phyloP scores from a whole-genome alignment of 306 rosid genomes.

The Prunus mongolica region DNA sequence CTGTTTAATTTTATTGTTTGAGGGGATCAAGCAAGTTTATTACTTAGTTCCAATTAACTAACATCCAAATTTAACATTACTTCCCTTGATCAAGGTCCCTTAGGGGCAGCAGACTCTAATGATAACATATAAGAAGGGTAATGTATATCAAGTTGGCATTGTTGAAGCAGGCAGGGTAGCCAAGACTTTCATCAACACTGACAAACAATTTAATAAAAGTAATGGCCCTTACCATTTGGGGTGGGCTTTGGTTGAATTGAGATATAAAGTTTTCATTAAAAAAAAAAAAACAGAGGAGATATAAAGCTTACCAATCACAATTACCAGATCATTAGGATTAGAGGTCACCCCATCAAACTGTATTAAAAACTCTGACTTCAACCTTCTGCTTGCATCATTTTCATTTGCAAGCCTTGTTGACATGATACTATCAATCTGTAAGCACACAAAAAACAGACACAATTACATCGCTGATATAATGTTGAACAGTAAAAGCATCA shows the following conservation, averaged over 20 bases:
- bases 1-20: not conserved
- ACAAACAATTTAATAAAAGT: not conserved
- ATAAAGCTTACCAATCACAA: slow-evolving; percentile 75
- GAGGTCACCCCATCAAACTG: slow-evolving; percentile 98
- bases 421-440: slow-evolving; percentile 94
- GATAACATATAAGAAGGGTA: not conserved
- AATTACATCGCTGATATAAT: not conserved
- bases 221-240: not conserved
- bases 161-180: not conserved
- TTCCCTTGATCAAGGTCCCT: not conserved
- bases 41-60: not conserved
- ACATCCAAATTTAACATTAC: slow-evolving; percentile 2
- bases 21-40: not conserved
- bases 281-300: not conserved
- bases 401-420: slow-evolving; percentile 81
- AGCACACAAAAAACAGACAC: slow-evolving; percentile 9
- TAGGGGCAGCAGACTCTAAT: not conserved
- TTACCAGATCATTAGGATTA: slow-evolving; percentile 77
- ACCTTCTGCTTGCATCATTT: slow-evolving; percentile 91
- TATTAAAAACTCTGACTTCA: slow-evolving; percentile 92
- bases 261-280: slow-evolving; percentile 20
- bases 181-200: not conserved
- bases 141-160: not conserved
- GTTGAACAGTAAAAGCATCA: not conserved
- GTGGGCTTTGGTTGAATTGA: not conserved